phyloP scores from a whole-genome alignment of 2,329 filamentous ascomycete species.

The Cryphonectria radicalis region DNA sequence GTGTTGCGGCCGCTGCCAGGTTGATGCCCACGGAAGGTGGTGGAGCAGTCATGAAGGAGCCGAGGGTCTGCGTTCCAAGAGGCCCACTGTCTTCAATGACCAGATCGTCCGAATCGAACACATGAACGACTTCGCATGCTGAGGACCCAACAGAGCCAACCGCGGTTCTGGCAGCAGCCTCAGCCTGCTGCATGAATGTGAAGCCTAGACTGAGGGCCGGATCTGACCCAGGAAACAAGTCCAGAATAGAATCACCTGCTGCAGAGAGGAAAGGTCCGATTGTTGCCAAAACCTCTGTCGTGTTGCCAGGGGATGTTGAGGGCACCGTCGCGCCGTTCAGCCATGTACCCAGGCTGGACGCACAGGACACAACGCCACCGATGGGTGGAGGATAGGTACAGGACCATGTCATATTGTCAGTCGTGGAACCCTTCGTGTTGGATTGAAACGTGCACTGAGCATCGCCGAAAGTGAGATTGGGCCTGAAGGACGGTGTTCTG shows the following conservation, averaged over 20 bases:
- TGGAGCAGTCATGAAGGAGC: constrained; percentile 32
- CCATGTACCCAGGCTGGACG: constrained; percentile 31
- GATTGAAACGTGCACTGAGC: constrained; percentile 29
- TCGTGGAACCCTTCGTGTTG: constrained; percentile 16
- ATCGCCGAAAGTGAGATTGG: constrained; percentile 32
- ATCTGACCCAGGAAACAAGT: constrained; percentile 31
- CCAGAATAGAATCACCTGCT: constrained; percentile 26
- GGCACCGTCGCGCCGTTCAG: constrained; percentile 20
- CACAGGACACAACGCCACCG: constrained; percentile 31
- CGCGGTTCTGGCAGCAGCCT: constrained; percentile 30
- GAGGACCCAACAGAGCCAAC: constrained; percentile 29
- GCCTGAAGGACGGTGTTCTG: constrained; percentile 24
- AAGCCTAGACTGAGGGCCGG: constrained; percentile 29
- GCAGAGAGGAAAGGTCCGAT: constrained; percentile 30
- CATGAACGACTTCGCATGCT: constrained; percentile 32
- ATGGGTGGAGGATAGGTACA: constrained; percentile 33
- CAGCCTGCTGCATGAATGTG: constrained; percentile 29
- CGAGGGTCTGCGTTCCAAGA: constrained; percentile 30
- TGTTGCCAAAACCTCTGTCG: constrained; percentile 29
- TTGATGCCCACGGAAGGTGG: constrained; percentile 29
- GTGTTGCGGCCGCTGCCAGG: constrained; percentile 26
- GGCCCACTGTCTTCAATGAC: constrained; percentile 32
- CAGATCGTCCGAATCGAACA: constrained; percentile 31
- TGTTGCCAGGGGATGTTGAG: constrained; percentile 19
- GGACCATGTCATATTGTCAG: constrained; percentile 31